Base-by-base conservation (phyloP, 306 rosid species). In the Prunus armeniaca region DNA sequence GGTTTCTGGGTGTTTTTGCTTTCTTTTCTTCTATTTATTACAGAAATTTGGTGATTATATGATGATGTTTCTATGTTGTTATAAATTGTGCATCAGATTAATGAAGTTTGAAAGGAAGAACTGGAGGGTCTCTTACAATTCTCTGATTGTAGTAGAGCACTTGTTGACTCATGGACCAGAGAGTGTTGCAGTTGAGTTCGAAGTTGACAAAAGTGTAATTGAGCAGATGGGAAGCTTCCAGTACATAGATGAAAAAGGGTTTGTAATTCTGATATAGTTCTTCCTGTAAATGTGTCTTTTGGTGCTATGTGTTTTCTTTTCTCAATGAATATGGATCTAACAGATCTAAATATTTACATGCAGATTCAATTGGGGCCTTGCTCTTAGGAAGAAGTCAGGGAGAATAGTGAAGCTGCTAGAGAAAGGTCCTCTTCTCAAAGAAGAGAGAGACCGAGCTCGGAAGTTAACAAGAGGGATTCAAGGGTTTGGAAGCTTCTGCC, bases 331-430 rank as follows among this genome's bases (percentile, higher is more conserved):
- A 38, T 38, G 8, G 43, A 13, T 49, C 10, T 3, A 9, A 32
- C 0, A 9, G 24, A 12, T 64, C 25, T 43, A 45, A 20, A 2
- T 47, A 27, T 63, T 66, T 65, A 2, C 63, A 41, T 51, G 73
- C 90, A 95, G 97, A 86, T 95, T 95, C 87, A 95, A 95, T 18
- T 95, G 99, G 99, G 99, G 99, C 45, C 64, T 95, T 46, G 82
- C 91, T 25, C 96, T 89, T 10, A 87, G 97, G 77, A 95, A 90
- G 70, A 95, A 89, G 82, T 87, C 97, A 4, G 93, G 82, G 78
- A 72, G 92, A 76, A 80, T 92, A 70, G 10, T 87, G 89, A 90
- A 85, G 57, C 76, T 92, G 47, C 82, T 95, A 14, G 86, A 89
- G 72, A 83, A 86, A 77, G 89, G 90, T 24, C 68, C 82, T 24